Base-by-base conservation (phyloP, 176 grass and related monocot genomes). In the Oryza nivara region DNA sequence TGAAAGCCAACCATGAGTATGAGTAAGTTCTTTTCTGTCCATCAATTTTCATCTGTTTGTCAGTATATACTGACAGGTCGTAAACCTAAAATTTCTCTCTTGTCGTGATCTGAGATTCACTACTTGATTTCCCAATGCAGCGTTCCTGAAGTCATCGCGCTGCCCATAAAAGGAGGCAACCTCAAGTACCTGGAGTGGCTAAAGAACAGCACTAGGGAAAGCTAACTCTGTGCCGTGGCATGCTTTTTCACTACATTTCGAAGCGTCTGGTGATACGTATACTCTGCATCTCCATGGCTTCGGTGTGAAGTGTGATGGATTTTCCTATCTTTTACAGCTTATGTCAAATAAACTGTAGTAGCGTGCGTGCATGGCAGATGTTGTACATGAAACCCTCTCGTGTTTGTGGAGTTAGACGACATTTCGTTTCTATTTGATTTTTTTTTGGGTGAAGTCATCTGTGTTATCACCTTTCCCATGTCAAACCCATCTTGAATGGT, bases 1-100 rank as follows among this genome's bases (percentile, higher is more conserved):
- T 98, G 47, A 98, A 95, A 81, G 67, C 93, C 75, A 98, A 93
- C 71, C 93, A 98, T 92, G 96, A 95, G 76, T 98, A 98, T 7
- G 93, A 98, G 91, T 98, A 93, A 80, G 93, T 75, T 84, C 45
- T 32, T 10, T 74, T 35, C 20, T 45, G 25, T 74, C 64, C 48
- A 10, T 73, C n/a, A 8, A 34, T 4, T 23, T 72, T 4, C 0
- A 19, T 16, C 5, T 60, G 14, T 36, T 32, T 84, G 15, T 68
- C 7, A 36, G 4, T 35, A 45, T 9, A 15, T 23, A 67, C 4
- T 4, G 43, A 22, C 11, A 15, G 1, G 14, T 72, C 38, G 28
- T 73, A 10, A 16, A 19, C 20, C n/a, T 45, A 54, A 67, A 28
- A 15, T 43, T 44, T 4, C 16, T 52, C 8, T 20, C 26, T 45